These are phyloP conservation scores for Tylopilus sp. DNA, from an alignment of 1,284 basidiomycete genomes.

Conservation along the genomic window DNA sequence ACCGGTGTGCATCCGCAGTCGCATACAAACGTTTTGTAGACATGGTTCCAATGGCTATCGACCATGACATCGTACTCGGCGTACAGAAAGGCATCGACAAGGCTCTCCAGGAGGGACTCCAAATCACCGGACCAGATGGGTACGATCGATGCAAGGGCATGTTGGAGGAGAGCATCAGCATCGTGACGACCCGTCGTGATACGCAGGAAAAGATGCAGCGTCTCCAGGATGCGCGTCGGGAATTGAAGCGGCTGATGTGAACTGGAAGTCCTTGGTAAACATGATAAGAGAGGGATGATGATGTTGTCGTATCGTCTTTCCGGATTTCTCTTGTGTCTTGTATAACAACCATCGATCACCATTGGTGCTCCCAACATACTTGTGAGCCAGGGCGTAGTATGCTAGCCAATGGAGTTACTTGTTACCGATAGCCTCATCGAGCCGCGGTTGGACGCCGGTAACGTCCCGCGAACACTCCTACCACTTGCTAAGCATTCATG, in stretches of 20 bases:
- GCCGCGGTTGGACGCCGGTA: too few relatives aligned
- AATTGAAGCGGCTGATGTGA: slow-evolving; percentile 35
- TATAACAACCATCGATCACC: too few relatives aligned
- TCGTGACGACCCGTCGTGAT: slow-evolving; percentile 47
- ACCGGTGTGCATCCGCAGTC: slow-evolving; percentile 37
- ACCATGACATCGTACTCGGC: slow-evolving; percentile 52
- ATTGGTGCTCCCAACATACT: too few relatives aligned
- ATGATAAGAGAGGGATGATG: background rate
- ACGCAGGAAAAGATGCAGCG: slow-evolving; percentile 50
- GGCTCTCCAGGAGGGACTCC: slow-evolving; percentile 43
- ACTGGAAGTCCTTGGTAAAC: too few relatives aligned
- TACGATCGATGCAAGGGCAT: slow-evolving; percentile 42
- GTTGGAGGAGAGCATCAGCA: slow-evolving; percentile 48
- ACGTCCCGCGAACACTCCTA: too few relatives aligned
- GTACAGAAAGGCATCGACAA: slow-evolving; percentile 41
- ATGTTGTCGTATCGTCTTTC: background rate
- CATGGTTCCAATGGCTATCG: slow-evolving; percentile 58
- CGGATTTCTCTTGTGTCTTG: too few relatives aligned
- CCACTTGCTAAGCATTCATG: too few relatives aligned
- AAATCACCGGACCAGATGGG: slow-evolving; percentile 34
- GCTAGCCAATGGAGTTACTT: too few relatives aligned
- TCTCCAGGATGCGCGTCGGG: slow-evolving; percentile 46
- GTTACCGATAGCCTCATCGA: too few relatives aligned
- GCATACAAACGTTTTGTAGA: slow-evolving; percentile 67
- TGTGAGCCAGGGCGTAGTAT: too few relatives aligned